Evolutionary conservation across 75 land plant genomes (phyloP).

Genomic region (Ceratopteris richardii): DNA sequence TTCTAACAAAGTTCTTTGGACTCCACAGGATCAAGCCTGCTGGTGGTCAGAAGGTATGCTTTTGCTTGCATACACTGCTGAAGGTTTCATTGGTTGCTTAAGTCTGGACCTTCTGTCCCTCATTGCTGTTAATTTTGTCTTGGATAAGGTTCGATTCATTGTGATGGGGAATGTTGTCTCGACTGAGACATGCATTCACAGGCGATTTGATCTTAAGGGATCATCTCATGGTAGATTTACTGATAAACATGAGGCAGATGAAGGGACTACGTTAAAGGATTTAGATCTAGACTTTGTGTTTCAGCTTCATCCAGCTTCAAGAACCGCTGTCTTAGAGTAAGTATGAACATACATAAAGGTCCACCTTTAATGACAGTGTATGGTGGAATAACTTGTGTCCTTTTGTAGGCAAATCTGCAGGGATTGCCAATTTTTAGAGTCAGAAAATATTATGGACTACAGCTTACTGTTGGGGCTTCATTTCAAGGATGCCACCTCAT

Average conservation of each 20-base stretch:
- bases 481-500: slow-evolving; percentile 54
- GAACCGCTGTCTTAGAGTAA: slow-evolving; percentile 73
- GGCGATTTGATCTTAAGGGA: slow-evolving; percentile 94
- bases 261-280: slow-evolving; percentile 89
- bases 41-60: slow-evolving; percentile 90
- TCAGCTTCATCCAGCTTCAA: slow-evolving; percentile 91
- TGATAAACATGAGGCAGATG: slow-evolving; percentile 90
- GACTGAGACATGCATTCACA: slow-evolving; percentile 86
- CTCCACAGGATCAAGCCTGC: slow-evolving; percentile 94
- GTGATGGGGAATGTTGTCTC: slow-evolving; percentile 99
- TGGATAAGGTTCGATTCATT: slow-evolving; percentile 78
- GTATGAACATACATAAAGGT: slow-evolving; percentile 1
- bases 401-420: slow-evolving; percentile 58
- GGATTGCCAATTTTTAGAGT: slow-evolving; percentile 76
- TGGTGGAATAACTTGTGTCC: not conserved
- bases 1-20: slow-evolving; percentile 96
- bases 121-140: not conserved
- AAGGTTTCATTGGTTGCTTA: too few relatives aligned
- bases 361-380: not conserved
- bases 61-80: slow-evolving; percentile 15
- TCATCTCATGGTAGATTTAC: slow-evolving; percentile 91
- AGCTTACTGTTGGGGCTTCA: slow-evolving; percentile 80
- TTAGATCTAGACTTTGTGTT: slow-evolving; percentile 84
- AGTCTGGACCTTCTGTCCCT: not conserved
- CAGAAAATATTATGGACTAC: slow-evolving; percentile 80